phyloP scores from a whole-genome alignment of 2,329 filamentous ascomycete genomes.

The Beauveria brongniartii region DNA sequence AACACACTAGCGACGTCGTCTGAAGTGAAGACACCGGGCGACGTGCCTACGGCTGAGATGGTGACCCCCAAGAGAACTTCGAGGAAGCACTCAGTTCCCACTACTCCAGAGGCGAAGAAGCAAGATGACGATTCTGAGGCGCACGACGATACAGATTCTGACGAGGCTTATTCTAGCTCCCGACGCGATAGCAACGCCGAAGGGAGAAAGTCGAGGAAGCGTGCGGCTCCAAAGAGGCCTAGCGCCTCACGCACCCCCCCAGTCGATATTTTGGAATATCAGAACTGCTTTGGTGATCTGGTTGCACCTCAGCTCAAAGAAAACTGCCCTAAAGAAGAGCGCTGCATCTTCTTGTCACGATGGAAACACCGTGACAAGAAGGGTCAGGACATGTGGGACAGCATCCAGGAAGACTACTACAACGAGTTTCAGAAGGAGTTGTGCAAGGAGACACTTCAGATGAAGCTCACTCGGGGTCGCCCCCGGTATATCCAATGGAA shows the following conservation, averaged over 20 bases:
- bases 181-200: not conserved
- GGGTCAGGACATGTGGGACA: conserved; percentile 52
- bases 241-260: not conserved
- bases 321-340: conserved; percentile 39
- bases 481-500: conserved; percentile 42
- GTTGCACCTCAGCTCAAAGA: conserved; percentile 32
- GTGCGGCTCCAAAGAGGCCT: not conserved
- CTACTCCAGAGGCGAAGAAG: not conserved
- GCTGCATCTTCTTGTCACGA: conserved; percentile 41
- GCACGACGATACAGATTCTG: not conserved
- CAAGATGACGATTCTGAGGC: not conserved
- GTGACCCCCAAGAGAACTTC: not conserved
- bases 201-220: conserved; percentile 2
- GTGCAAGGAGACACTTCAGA: conserved; percentile 45
- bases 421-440: conserved; percentile 26
- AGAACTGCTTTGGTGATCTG: conserved; percentile 27
- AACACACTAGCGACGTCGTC: not conserved
- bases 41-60: not conserved
- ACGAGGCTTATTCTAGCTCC: not conserved
- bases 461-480: conserved; percentile 46
- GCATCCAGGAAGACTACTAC: conserved; percentile 38
- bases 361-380: conserved; percentile 37
- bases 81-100: not conserved
- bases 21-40: not conserved
- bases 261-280: conserved; percentile 24